Conservation (phyloP, 257 asterid genomes). For the Penstemon newberryi region DNA sequence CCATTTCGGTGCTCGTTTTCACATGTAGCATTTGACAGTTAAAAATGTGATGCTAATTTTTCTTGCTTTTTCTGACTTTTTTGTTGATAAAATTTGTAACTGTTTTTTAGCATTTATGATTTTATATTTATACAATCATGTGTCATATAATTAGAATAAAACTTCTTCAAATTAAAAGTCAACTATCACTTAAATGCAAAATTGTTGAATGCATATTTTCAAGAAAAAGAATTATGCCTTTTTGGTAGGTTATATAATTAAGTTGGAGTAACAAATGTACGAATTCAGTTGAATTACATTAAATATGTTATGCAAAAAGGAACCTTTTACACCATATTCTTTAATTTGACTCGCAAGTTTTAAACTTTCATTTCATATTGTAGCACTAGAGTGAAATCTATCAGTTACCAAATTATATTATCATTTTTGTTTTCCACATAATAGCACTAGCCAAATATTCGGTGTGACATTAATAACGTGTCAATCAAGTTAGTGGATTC, state of each 20-base stretch:
- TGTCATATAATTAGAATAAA: background rate
- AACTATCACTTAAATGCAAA: constrained; percentile 25
- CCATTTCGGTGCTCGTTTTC: background rate
- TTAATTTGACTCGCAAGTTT: background rate
- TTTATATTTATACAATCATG: constrained; percentile 11
- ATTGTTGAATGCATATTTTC: constrained; percentile 3
- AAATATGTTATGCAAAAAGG: background rate
- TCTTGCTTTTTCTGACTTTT: background rate
- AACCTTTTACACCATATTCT: background rate
- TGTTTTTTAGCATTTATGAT: constrained; percentile 24
- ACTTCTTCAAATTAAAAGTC: constrained; percentile 5
- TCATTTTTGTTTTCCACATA: no score
- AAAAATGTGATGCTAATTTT: background rate
- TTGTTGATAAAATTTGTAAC: constrained; percentile 29
- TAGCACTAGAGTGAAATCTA: background rate
- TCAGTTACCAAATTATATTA: background rate
- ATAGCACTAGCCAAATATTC: no score
- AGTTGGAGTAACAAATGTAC: constrained; percentile 4
- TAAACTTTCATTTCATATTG: background rate
- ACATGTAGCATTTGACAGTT: background rate
- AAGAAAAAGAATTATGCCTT: constrained; percentile 6
- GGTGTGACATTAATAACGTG: no score
- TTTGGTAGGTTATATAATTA: background rate
- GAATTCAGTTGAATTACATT: background rate
- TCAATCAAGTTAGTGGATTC: no score